Percentiles rank a stretch among this genome's conserved stretches.
Conservation (phyloP, 2,329 filamentous ascomycete genomes). For the Cladosporium phlei region DNA sequence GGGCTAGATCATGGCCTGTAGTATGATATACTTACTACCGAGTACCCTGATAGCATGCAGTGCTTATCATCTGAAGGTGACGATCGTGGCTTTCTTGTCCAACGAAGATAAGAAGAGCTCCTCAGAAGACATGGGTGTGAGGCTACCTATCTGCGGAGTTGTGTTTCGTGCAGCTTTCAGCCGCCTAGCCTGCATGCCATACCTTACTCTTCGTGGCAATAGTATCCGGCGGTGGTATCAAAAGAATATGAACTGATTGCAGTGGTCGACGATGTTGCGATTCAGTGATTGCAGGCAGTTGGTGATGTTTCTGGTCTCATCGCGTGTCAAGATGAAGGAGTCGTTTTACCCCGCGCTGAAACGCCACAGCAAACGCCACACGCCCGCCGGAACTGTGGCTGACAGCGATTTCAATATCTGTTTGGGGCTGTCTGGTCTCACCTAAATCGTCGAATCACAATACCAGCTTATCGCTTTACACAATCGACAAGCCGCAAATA, state of each 20-base stretch:
- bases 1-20: too few relatives aligned
- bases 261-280: too few relatives aligned
- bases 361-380: background rate
- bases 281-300: too few relatives aligned
- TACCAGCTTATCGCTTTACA: background rate
- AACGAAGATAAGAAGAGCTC: conserved; percentile 8
- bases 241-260: too few relatives aligned
- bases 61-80: background rate
- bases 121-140: background rate
- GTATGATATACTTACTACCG: too few relatives aligned
- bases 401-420: conserved; percentile 8
- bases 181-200: too few relatives aligned
- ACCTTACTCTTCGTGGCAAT: too few relatives aligned
- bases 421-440: background rate
- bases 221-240: too few relatives aligned
- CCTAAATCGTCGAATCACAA: background rate
- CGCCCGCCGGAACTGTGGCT: background rate
- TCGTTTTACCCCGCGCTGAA: background rate
- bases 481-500: conserved; percentile 9
- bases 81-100: background rate
- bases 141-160: too few relatives aligned
- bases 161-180: too few relatives aligned
- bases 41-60: conserved; percentile 5
- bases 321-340: too few relatives aligned
- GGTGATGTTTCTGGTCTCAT: too few relatives aligned